Conservation (phyloP, 2,329 filamentous ascomycete species). For the Tympanopsis confertula region DNA sequence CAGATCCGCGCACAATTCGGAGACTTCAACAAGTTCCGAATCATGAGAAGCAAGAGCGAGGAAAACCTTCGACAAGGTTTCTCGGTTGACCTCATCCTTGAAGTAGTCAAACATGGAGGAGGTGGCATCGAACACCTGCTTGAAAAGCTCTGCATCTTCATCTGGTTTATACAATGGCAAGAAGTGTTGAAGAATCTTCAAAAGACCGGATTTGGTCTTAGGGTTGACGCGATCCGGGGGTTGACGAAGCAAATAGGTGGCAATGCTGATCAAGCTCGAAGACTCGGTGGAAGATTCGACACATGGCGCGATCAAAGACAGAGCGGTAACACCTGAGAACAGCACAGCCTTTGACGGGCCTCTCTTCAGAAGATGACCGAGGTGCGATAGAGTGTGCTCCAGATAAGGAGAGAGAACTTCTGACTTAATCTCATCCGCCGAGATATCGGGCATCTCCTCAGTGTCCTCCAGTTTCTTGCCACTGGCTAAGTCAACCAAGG, state of each 20-base stretch:
- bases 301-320: conserved; percentile 43
- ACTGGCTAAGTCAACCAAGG: conserved; percentile 28
- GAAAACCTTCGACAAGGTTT: conserved; percentile 45
- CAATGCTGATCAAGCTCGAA: conserved; percentile 47
- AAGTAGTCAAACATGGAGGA: conserved; percentile 61
- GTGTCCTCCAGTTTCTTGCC: conserved; percentile 18
- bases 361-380: conserved; percentile 14
- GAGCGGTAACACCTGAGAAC: conserved; percentile 32
- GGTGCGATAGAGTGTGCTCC: conserved; percentile 27
- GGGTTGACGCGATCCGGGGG: conserved; percentile 52
- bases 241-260: conserved; percentile 50
- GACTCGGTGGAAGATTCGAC: conserved; percentile 42
- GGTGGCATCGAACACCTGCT: conserved; percentile 42
- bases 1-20: conserved; percentile 46
- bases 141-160: conserved; percentile 33
- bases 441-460: conserved; percentile 21
- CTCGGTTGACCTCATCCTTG: conserved; percentile 45
- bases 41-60: conserved; percentile 41
- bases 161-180: conserved; percentile 42
- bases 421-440: conserved; percentile 17
- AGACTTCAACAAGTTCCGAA: conserved; percentile 34
- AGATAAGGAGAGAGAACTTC: conserved; percentile 25
- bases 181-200: conserved; percentile 52
- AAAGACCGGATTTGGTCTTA: conserved; percentile 48
- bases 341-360: conserved; percentile 38